phyloP scores from a whole-genome alignment of 768 basidiomycete genomes.

The Phanerochaete carnosa region DNA sequence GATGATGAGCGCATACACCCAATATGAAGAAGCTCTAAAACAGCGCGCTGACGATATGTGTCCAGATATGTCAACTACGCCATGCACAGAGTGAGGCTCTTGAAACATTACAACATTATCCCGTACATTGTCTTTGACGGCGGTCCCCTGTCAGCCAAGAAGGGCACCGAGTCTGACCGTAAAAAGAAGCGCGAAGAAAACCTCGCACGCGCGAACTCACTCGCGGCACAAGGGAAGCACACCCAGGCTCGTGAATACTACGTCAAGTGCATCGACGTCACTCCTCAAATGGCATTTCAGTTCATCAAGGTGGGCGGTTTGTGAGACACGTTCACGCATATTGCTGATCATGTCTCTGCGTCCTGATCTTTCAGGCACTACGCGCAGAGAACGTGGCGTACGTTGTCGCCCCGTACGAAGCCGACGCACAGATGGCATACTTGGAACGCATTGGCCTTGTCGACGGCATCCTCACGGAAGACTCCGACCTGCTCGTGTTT shows the following conservation, averaged over 20 bases:
- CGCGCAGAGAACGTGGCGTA: conserved; percentile 77
- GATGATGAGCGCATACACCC: background rate
- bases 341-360: background rate
- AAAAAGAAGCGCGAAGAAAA: conserved; percentile 74
- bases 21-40: background rate
- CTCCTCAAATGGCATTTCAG: conserved; percentile 96
- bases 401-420: conserved; percentile 97
- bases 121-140: conserved; percentile 97
- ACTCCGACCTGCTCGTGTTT: conserved; percentile 96
- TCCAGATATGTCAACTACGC: conserved; percentile 92
- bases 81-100: conserved; percentile 86
- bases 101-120: conserved; percentile 78
- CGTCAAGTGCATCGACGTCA: conserved; percentile 90
- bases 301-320: conserved; percentile 77
- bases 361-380: conserved; percentile 59
- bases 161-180: conserved; percentile 80
- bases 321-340: background rate
- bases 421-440: conserved; percentile 94
- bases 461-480: conserved; percentile 94
- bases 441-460: conserved; percentile 80
- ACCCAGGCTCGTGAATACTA: conserved; percentile 85
- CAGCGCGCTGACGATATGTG: background rate
- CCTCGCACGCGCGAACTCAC: conserved; percentile 65
- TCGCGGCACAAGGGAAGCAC: conserved; percentile 75
- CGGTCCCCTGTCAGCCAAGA: conserved; percentile 92